phyloP scores from a whole-genome alignment of 2,329 filamentous ascomycete species.

The Cordyceps javanica region DNA sequence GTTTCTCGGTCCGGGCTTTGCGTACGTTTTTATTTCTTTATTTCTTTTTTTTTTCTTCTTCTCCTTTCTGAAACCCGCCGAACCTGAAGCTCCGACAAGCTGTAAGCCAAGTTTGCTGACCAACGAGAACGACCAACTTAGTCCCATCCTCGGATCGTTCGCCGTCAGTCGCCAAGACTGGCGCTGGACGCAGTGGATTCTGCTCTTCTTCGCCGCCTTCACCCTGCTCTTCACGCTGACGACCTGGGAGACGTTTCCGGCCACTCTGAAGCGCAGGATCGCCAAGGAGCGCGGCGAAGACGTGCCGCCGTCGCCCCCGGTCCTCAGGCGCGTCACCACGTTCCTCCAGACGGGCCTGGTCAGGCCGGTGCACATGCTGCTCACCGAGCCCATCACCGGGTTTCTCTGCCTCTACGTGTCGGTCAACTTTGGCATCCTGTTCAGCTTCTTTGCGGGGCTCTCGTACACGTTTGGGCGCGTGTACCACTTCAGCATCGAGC shows the following conservation, averaged over 20 bases:
- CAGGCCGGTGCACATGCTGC: constrained; percentile 51
- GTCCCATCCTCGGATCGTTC: constrained; percentile 44
- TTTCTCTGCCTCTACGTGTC: constrained; percentile 46
- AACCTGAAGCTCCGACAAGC: no score
- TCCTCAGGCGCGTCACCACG: constrained; percentile 19
- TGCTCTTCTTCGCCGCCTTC: constrained; percentile 40
- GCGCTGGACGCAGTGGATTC: constrained; percentile 49
- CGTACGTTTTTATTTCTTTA: constrained; percentile 28
- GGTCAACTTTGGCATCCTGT: constrained; percentile 46
- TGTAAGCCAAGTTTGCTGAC: neutral
- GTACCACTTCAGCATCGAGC: constrained; percentile 38
- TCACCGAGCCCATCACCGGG: constrained; percentile 57
- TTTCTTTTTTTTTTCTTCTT: neutral
- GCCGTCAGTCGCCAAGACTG: constrained; percentile 39
- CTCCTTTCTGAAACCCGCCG: neutral
- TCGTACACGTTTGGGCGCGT: constrained; percentile 41
- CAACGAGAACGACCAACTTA: constrained; percentile 19
- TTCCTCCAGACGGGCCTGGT: constrained; percentile 39
- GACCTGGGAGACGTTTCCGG: constrained; percentile 52
- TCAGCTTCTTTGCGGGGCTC: constrained; percentile 46
- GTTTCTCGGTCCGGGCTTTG: constrained; percentile 46
- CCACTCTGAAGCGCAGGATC: constrained; percentile 37
- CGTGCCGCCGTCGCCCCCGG: constrained; percentile 19
- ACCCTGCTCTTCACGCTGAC: constrained; percentile 31
- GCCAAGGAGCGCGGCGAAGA: constrained; percentile 29